phyloP scores from a whole-genome alignment of 306 rosid genomes.

The Glycine latifolia region DNA sequence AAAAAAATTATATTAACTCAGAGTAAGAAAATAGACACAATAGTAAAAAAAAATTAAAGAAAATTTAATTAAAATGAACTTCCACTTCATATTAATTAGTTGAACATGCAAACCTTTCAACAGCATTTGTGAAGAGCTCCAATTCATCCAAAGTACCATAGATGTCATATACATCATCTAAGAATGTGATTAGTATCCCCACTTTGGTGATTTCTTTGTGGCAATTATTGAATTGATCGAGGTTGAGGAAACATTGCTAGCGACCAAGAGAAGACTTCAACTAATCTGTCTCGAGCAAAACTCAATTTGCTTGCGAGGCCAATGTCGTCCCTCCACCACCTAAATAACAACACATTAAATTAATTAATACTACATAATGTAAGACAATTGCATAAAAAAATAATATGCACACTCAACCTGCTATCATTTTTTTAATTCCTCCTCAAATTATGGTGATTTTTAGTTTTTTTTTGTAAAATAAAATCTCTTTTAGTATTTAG shows the following conservation, averaged over 20 bases:
- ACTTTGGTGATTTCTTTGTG: slow-evolving; percentile 49
- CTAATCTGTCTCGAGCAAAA: slow-evolving; percentile 51
- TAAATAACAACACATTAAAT: no score
- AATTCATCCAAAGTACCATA: not conserved
- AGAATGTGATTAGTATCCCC: not conserved
- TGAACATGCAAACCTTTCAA: slow-evolving; percentile 49
- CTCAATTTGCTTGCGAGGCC: slow-evolving; percentile 48
- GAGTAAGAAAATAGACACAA: not conserved
- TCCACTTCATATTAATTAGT: no score
- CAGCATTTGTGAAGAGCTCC: not conserved
- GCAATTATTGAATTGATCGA: slow-evolving; percentile 19
- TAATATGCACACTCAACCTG: no score
- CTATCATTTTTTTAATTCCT: no score
- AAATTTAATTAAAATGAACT: not conserved
- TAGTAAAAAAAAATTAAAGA: no score
- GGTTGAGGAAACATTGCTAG: slow-evolving; percentile 49
- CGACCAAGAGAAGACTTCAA: slow-evolving; percentile 49
- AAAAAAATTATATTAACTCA: not conserved
- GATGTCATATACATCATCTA: not conserved
- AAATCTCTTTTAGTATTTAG: no score
- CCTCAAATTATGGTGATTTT: no score
- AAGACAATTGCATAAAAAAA: no score
- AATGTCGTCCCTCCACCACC: not conserved
- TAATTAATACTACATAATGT: no score
- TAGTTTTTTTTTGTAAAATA: no score